phyloP scores from a whole-genome alignment of 169 alveolate species.

The Eimeria necatrix region DNA sequence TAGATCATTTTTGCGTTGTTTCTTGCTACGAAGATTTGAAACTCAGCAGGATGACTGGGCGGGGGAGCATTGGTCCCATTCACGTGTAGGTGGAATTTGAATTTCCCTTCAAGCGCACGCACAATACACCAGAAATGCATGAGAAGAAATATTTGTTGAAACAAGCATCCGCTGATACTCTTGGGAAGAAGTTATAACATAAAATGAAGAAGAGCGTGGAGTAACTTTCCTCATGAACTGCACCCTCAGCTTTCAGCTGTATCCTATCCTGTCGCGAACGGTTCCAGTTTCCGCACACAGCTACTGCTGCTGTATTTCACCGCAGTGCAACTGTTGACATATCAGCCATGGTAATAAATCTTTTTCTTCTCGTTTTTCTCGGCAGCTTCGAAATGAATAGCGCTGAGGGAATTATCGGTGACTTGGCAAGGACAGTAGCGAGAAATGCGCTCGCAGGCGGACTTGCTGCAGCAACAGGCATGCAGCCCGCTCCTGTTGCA shows the following conservation, averaged over 20 bases:
- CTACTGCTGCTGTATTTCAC: not conserved
- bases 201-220: not conserved
- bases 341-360: not conserved
- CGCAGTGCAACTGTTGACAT: not conserved
- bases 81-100: not conserved
- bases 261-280: not conserved
- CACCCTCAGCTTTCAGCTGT: not conserved
- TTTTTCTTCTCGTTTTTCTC: not conserved
- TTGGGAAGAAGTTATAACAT: not conserved
- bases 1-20: not conserved
- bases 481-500: not conserved
- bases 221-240: not conserved
- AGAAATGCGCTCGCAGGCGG: conserved; percentile 26
- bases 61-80: not conserved
- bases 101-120: not conserved
- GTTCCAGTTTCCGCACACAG: not conserved
- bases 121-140: not conserved
- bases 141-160: not conserved
- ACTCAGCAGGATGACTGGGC: not conserved
- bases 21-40: no score
- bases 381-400: not conserved
- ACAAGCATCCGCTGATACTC: not conserved
- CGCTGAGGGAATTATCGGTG: not conserved
- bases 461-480: not conserved
- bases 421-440: not conserved